Base-by-base conservation (phyloP, 164 flowering plant genomes). In the Dillenia suffruticosa region DNA sequence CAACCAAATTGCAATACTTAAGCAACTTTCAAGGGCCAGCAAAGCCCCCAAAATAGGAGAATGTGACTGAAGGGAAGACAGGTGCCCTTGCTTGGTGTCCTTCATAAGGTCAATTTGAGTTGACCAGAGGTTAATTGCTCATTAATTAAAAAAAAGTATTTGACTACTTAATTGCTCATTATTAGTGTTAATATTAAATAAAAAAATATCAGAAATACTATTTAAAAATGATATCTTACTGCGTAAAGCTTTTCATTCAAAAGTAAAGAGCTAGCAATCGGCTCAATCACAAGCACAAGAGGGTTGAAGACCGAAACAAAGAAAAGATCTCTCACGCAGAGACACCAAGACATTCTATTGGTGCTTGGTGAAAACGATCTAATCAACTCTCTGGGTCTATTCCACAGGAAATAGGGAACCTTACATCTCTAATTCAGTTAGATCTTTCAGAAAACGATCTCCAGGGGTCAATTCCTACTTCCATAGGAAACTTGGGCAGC, bases 241-340 rank as follows among this genome's bases (percentile, higher is more conserved):
- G 82, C 58, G 53, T 75, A 64, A 3, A 82, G 66, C 57, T 72
- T 79, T 68, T 85, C 90, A 15, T 71, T 56, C 9, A 82, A 48
- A 8, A 82, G 17, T 26, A 86, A 26, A 5, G 80, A 76, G 1
- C 84, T 76, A 5, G 68, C 70, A 0, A 84, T 1, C 10, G 85
- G 81, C 22, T 79, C 87, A 15, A 81, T 7, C 17, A 86, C 57
- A 16, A 86, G 82, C 78, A 79, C 57, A 52, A 86, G 57, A 10
- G 92, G 92, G 46, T 71, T 79, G 61, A 84, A 86, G 17, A 79
- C 47, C 0, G 89, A 79, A 7, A 79, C 85, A 56, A 77, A 86
- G 0, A 86, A 22, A n/a, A 89, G 89, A 2, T 89, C 87, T 54
- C 73, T 76, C 61, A 65, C 58, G 11, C 54, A 56, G 2, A 86